These are phyloP conservation scores for Colletotrichum agaves DNA, from an alignment of 2,329 filamentous ascomycete species.

Conservation along the genomic window DNA sequence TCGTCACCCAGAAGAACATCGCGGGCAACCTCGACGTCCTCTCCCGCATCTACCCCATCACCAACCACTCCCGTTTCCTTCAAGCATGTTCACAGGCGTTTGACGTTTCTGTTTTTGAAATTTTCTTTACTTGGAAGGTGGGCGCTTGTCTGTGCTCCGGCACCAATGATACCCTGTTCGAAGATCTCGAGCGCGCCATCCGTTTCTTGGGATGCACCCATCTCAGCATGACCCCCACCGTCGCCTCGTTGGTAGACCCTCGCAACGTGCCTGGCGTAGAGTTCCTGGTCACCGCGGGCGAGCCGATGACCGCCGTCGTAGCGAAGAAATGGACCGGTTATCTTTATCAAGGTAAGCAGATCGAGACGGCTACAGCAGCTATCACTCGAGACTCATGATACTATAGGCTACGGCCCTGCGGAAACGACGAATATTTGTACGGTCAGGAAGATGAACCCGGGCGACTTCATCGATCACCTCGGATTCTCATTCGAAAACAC, in stretches of 20 bases:
- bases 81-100: conserved; percentile 89
- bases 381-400: neutral
- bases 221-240: conserved; percentile 86
- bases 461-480: conserved; percentile 78
- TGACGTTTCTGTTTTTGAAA: conserved; percentile 90
- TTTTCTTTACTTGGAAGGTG: conserved; percentile 83
- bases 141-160: conserved; percentile 84
- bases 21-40: conserved; percentile 79
- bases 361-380: neutral
- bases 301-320: conserved; percentile 79
- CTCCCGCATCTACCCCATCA: conserved; percentile 71
- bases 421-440: conserved; percentile 92
- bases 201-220: conserved; percentile 75
- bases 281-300: conserved; percentile 84
- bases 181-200: conserved; percentile 76
- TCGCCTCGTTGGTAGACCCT: conserved; percentile 79
- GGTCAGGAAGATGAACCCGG: conserved; percentile 68
- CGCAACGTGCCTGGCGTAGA: conserved; percentile 74
- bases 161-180: conserved; percentile 78
- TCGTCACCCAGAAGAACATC: conserved; percentile 80
- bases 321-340: conserved; percentile 74
- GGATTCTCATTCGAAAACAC: conserved; percentile 80
- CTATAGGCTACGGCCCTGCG: conserved; percentile 78
- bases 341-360: conserved; percentile 72
- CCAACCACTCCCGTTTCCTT: conserved; percentile 68